Evolutionary conservation across 257 asterid genomes (phyloP), one percentile per base, ranked within the genome.

Genomic region (Scutellaria barbata): DNA sequence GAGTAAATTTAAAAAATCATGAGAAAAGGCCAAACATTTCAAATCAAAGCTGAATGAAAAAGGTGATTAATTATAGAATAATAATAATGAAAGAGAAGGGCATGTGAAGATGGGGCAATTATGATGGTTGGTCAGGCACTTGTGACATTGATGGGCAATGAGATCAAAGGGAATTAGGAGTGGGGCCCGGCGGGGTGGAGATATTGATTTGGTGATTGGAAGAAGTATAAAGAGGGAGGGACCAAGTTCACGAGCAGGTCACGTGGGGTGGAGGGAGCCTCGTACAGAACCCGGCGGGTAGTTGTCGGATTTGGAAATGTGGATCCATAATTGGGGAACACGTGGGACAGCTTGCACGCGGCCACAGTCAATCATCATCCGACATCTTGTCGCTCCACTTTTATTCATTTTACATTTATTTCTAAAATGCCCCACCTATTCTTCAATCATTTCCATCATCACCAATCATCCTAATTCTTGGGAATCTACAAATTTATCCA

Each of bases 261-360:
- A 85, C 94, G 85, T 89, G 96, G 88, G 57, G 85, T 89, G 96
- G 88, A 51, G 66, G 52, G 71, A 77, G 88, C 82, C 86, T 84
- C 85, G 87, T 79, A 84, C 95, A 85, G 83, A 74, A 68, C 67
- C 81, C 22, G 35, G 77, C 78, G 65, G 71, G 71, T 69, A 22
- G 43, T 57, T 85, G 87, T 85, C 90, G 88, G 87, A 75, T 71
- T 60, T 68, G 47, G 80, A 69, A 66, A 72, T 25, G 17, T 66
- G 68, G 78, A 22, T 69, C 68, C 72, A 81, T 85, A 63, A 88
- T 84, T 80, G 83, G 92, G 85, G 85, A 66, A 82, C 95, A 90
- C 89, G 90, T 88, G 92, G 92, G 92, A 79, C 92, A 86, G 84
- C 85, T 79, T 45, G 68, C 88, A 83, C 83, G 83, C 85, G 71